Percentiles rank a stretch among this genome's conserved stretches.
Conservation (phyloP, 768 basidiomycete species). For the Collybiopsis confluens region DNA sequence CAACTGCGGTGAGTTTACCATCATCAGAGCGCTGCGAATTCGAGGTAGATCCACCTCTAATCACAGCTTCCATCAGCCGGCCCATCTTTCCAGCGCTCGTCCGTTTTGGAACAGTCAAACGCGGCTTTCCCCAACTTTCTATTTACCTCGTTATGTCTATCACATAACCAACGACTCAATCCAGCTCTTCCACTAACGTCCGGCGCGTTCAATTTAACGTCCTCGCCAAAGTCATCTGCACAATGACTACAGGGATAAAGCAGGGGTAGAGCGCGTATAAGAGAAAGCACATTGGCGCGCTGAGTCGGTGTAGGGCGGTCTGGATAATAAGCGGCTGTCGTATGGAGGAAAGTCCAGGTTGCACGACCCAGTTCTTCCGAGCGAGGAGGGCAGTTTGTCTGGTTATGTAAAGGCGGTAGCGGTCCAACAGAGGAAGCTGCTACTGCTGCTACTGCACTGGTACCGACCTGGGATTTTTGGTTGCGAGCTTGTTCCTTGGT, state of each 20-base stretch:
- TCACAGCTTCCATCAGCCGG: conserved; percentile 88
- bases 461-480: conserved; percentile 25
- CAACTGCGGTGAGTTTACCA: too few species aligned
- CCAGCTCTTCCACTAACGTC: conserved; percentile 68
- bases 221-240: conserved; percentile 73
- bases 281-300: conserved; percentile 77
- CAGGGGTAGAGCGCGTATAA: conserved; percentile 74
- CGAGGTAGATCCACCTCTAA: conserved; percentile 38
- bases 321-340: conserved; percentile 94
- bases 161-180: conserved; percentile 84
- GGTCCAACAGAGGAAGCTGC: conserved; percentile 13
- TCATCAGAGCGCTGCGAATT: too few species aligned
- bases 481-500: conserved; percentile 13
- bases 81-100: conserved; percentile 92
- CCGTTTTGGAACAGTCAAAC: conserved; percentile 80
- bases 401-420: conserved; percentile 29
- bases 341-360: conserved; percentile 96
- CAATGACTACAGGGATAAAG: conserved; percentile 89
- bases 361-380: conserved; percentile 85
- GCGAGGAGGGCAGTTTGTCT: conserved; percentile 82
- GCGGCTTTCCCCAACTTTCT: conserved; percentile 72
- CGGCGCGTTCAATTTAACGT: conserved; percentile 63
- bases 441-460: conserved; percentile 22
- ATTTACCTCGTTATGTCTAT: conserved; percentile 92
- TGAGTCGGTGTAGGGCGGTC: conserved; percentile 71